Conservation (phyloP, 768 basidiomycete species). For the Suillus clintonianus region DNA sequence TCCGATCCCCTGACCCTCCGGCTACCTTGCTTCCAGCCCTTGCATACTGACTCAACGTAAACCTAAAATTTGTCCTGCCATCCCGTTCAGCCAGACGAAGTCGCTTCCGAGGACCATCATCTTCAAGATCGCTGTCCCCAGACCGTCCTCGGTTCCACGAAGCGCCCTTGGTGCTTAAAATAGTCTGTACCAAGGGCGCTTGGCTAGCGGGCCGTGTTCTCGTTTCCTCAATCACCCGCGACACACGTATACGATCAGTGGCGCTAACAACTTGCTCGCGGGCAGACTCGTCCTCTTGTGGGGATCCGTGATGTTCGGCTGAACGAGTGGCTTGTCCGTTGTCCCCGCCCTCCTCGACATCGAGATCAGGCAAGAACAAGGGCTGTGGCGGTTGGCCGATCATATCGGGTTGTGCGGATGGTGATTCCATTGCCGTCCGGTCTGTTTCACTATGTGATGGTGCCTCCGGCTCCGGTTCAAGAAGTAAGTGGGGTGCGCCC, state of each 20-base stretch:
- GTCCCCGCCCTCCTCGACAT: slow-evolving; percentile 11
- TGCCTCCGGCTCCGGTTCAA: slow-evolving; percentile 9
- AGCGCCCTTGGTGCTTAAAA: slow-evolving; percentile 54
- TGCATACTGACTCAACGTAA: slow-evolving; percentile 54
- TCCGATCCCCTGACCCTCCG: slow-evolving; percentile 22
- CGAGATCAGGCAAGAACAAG: slow-evolving; percentile 28
- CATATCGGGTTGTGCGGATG: slow-evolving; percentile 12
- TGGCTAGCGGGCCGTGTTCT: slow-evolving; percentile 11
- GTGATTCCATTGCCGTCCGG: slow-evolving; percentile 11
- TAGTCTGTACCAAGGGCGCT: slow-evolving; percentile 37
- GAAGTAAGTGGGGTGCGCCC: slow-evolving; percentile 14
- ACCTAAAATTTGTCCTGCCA: slow-evolving; percentile 42
- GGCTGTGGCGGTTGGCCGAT: slow-evolving; percentile 16
- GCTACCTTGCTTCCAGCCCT: slow-evolving; percentile 44
- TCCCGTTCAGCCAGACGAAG: slow-evolving; percentile 21
- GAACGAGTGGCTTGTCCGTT: too few relatives aligned
- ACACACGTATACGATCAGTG: not conserved
- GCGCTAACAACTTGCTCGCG: not conserved
- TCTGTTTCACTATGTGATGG: slow-evolving; percentile 9
- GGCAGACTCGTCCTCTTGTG: not conserved
- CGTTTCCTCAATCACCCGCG: not conserved
- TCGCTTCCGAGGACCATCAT: slow-evolving; percentile 37
- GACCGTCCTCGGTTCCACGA: slow-evolving; percentile 44
- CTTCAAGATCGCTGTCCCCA: not conserved
- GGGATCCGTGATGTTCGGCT: not conserved